Base-by-base conservation (phyloP, 768 basidiomycete species). In the Suillus variegatus region DNA sequence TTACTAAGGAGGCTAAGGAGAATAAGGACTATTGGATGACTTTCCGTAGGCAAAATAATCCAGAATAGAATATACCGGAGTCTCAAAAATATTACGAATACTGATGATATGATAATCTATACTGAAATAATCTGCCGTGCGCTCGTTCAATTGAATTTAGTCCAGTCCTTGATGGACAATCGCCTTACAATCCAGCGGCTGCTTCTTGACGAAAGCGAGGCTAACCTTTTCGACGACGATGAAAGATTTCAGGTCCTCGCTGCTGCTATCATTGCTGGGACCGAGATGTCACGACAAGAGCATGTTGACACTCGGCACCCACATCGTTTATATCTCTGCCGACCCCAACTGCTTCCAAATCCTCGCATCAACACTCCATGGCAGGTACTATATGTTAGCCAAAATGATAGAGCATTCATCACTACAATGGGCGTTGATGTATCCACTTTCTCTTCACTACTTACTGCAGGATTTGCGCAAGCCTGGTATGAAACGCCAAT, bases 381-480 rank as follows among this genome's bases (percentile, higher is more conserved):
- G 36, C 77, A 78, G 54, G 35, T 40, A 0, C 73, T 82, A 0
- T 79, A 71, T 43, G 61, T 64, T 1, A 76, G 74, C 51, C 68
- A 63, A 10, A 73, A 72, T 64, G 77, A 83, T 62, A 65, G 76
- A 4, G 81, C 79, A 6, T 83, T 77, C 66, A 84, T 84, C 46
- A 83, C 80, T 0, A 84, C 80, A 0, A 82, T 82, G 80, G 79
- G 81, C 2, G 75, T 81, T 64, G 74, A 82, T 76, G 73, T 77
- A 4, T 60, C n/a, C 0, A 81, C 81, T 0, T 83, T 82, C 66
- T 2, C 74, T 2, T 69, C 68, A 28, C 71, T 84, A 12, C 66
- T 82, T 1, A 51, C 57, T 0, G 62, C 63, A 8, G 79, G 81
- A 2, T 83, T 83, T 70, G 72, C 64, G 1, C 10, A 49, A 49